Conservation (phyloP, 768 basidiomycete genomes). For the Collybia sordida region DNA sequence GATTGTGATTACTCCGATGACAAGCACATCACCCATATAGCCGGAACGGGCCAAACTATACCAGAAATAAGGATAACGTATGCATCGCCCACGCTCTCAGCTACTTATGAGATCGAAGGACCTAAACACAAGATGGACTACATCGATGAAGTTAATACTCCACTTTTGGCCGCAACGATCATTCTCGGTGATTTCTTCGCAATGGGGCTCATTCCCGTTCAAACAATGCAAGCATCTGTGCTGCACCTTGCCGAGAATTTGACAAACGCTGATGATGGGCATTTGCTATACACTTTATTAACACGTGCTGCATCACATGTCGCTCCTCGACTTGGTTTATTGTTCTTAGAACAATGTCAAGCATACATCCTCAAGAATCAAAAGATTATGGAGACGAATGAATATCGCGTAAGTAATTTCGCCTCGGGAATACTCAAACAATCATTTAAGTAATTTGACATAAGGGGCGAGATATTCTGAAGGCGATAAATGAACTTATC, state of each 20-base stretch:
- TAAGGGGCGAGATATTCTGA: not conserved
- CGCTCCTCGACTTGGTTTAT: not conserved
- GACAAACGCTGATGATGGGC: not conserved
- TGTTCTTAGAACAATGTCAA: slow-evolving; percentile 5
- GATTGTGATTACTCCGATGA: no score
- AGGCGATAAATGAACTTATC: slow-evolving; percentile 5
- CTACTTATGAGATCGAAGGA: no score
- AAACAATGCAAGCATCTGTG: slow-evolving; percentile 7
- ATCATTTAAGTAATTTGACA: not conserved
- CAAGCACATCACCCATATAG: no score
- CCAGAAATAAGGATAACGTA: no score
- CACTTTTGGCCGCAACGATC: not conserved
- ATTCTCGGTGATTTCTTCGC: slow-evolving; percentile 7
- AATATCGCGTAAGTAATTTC: not conserved
- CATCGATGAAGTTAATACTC: no score
- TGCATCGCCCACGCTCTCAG: no score
- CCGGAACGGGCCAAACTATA: no score
- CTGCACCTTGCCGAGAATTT: slow-evolving; percentile 6
- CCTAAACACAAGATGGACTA: no score
- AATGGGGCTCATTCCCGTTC: slow-evolving; percentile 5
- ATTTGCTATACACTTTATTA: slow-evolving; percentile 1
- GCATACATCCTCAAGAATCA: not conserved
- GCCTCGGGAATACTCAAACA: not conserved
- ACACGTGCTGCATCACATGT: slow-evolving; percentile 4
- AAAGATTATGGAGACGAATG: not conserved